Percentiles rank a stretch among this genome's conserved stretches.
phyloP scores from a whole-genome alignment of 345 rosid species.

The Arabidopsis arenosa region DNA sequence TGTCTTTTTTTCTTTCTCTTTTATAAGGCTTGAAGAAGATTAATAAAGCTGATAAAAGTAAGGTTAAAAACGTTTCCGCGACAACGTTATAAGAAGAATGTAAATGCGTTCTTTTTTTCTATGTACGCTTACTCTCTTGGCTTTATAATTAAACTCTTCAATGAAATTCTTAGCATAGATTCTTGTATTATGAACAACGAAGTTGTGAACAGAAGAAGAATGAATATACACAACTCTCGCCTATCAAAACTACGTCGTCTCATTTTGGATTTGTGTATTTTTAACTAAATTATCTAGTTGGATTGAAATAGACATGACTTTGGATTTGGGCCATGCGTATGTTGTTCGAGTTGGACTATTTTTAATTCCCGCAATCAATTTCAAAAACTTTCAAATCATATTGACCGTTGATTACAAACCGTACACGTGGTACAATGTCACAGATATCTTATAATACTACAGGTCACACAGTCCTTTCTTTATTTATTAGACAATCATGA shows the following conservation, averaged over 20 bases:
- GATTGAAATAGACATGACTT: conserved; percentile 16
- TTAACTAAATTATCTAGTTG: not conserved
- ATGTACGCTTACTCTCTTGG: not conserved
- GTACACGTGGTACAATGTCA: conserved; percentile 37
- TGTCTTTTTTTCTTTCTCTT: conserved; percentile 1
- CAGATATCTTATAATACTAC: not conserved
- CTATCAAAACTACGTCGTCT: not conserved
- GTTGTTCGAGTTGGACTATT: conserved; percentile 8
- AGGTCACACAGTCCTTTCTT: not conserved
- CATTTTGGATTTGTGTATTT: too few species aligned
- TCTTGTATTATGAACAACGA: conserved; percentile 14
- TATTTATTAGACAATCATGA: conserved; percentile 17
- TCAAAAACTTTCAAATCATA: not conserved
- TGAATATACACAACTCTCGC: too few species aligned
- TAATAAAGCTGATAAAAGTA: conserved; percentile 2
- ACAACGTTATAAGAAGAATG: conserved; percentile 22
- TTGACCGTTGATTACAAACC: conserved; percentile 23
- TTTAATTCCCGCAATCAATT: not conserved
- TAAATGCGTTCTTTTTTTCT: conserved; percentile 18
- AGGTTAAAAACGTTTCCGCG: not conserved
- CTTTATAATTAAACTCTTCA: conserved; percentile 3
- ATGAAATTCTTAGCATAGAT: not conserved
- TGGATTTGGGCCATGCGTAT: conserved; percentile 6
- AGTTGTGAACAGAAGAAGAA: not conserved
- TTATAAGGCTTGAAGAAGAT: conserved; percentile 22